Base-by-base conservation (phyloP, 257 asterid species). In the Nicotiana knightiana region DNA sequence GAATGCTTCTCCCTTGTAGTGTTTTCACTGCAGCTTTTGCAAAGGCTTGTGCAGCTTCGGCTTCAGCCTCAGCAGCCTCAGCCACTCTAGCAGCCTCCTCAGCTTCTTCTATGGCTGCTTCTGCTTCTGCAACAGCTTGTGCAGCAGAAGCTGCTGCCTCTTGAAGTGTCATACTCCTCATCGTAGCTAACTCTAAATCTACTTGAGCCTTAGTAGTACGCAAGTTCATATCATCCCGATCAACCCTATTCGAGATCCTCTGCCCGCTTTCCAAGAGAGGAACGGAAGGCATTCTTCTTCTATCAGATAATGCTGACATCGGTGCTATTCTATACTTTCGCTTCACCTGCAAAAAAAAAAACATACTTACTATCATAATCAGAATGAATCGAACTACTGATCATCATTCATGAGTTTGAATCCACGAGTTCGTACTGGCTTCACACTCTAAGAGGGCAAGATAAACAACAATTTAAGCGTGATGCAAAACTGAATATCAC, bases 81-180 rank as follows among this genome's bases (percentile, higher is more conserved):
- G 98, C 99, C 82, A 90, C 97, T 67, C 88, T 91, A 67, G 97
- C 97, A 11, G 99, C 98, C 88, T 90, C 97, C 87, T 90, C 98
- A 82, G 99, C 99, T 84, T 95, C 99, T 53, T 94, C 98, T 90
- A 95, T 88, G 66, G 99, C 97, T 84, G 92, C 94, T 86, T 95
- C 99, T 46, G 99, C 99, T 84, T 93, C 99, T 30, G 98, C 98
- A 58, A 95, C 98, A 67, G 99, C 98, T 89, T 87, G 94, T 81
- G 99, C 99, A 17, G 99, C 99, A 83, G 96, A 97, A 4, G 90
- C 92, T 9, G 98, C 98, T 11, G 98, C 99, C 90, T 95, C 98
- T 85, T 92, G 85, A 9, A 92, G 91, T 66, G 90, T 91, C 97
- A 89, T 91, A 71, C 85, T 89, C 89, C 91, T 92, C 93, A 90